A percentile compares a stretch with the other conserved stretches of the same genome.
phyloP scores from a whole-genome alignment of 768 basidiomycete species.

The Amanita inopinata region DNA sequence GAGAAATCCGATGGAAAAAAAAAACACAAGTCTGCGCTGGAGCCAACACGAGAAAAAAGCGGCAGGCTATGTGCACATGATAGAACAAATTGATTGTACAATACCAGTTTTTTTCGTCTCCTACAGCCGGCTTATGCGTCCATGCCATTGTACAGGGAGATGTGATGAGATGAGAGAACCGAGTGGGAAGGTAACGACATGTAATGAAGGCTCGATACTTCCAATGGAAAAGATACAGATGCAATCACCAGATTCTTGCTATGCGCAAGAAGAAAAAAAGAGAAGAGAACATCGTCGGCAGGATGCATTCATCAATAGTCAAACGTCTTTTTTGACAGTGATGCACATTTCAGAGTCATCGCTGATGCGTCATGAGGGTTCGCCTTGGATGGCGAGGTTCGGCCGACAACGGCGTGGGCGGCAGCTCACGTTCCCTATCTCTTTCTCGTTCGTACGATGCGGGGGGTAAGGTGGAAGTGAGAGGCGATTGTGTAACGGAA shows the following conservation, averaged over 20 bases:
- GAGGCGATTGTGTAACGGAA: slow-evolving; percentile 29
- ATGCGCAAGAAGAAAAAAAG: too few species aligned
- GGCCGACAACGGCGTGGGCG: slow-evolving; percentile 34
- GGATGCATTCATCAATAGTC: too few species aligned
- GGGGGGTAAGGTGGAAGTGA: slow-evolving; percentile 25
- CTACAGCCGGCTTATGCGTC: not conserved
- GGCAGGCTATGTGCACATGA: not conserved
- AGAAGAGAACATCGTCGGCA: too few species aligned
- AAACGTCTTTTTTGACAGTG: too few species aligned
- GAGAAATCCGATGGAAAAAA: not conserved
- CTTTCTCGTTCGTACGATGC: slow-evolving; percentile 50
- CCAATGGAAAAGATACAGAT: not conserved
- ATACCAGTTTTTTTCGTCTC: not conserved
- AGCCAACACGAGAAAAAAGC: not conserved
- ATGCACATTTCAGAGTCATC: slow-evolving; percentile 16
- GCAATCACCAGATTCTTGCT: not conserved
- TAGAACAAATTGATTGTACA: slow-evolving; percentile 2
- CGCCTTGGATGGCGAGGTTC: slow-evolving; percentile 29
- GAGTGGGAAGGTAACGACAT: too few species aligned
- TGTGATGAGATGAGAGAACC: not conserved
- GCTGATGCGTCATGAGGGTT: slow-evolving; percentile 28
- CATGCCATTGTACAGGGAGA: slow-evolving; percentile 4
- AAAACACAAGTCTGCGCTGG: not conserved
- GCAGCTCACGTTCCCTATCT: slow-evolving; percentile 38
- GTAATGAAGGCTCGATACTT: slow-evolving; percentile 2